These are phyloP conservation scores for Penicillium griseofulvum DNA, from an alignment of 2,329 filamentous ascomycete species.

Conservation along the genomic window DNA sequence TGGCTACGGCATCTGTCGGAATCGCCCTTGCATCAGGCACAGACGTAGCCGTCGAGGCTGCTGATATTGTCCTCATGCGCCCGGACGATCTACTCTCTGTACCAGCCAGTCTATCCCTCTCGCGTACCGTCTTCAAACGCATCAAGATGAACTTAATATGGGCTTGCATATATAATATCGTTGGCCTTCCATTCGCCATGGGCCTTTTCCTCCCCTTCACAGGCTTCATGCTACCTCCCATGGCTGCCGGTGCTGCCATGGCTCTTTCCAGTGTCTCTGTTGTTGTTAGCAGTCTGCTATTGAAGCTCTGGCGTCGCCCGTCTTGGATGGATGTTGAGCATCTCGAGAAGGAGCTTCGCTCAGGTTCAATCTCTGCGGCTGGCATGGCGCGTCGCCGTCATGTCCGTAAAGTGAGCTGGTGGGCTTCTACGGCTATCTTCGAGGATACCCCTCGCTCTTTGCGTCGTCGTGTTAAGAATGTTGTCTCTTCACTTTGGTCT, in stretches of 20 bases:
- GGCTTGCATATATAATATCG: conserved; percentile 88
- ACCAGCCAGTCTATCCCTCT: conserved; percentile 79
- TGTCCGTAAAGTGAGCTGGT: conserved; percentile 28
- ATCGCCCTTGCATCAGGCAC: conserved; percentile 92
- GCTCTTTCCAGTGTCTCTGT: conserved; percentile 86
- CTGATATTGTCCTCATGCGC: conserved; percentile 93
- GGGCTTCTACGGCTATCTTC: conserved; percentile 29
- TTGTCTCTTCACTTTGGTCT: conserved; percentile 27
- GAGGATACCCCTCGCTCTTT: conserved; percentile 18
- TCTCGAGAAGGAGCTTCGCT: conserved; percentile 57
- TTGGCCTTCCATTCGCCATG: conserved; percentile 96
- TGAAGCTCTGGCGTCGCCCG: conserved; percentile 84
- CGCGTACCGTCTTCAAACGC: conserved; percentile 78
- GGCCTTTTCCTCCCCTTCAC: conserved; percentile 90
- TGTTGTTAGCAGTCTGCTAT: conserved; percentile 74
- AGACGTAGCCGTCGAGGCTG: conserved; percentile 96
- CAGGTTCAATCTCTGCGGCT: conserved; percentile 20
- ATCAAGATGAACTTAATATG: conserved; percentile 93
- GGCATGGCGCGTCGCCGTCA: conserved; percentile 11
- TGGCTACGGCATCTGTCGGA: conserved; percentile 87
- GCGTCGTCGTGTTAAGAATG: conserved; percentile 19
- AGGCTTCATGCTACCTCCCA: conserved; percentile 76
- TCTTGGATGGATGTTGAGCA: conserved; percentile 77
- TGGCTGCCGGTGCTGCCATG: conserved; percentile 95
- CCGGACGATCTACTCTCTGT: conserved; percentile 89